phyloP scores from a whole-genome alignment of 768 basidiomycete genomes.

The Lentinula boryana region DNA sequence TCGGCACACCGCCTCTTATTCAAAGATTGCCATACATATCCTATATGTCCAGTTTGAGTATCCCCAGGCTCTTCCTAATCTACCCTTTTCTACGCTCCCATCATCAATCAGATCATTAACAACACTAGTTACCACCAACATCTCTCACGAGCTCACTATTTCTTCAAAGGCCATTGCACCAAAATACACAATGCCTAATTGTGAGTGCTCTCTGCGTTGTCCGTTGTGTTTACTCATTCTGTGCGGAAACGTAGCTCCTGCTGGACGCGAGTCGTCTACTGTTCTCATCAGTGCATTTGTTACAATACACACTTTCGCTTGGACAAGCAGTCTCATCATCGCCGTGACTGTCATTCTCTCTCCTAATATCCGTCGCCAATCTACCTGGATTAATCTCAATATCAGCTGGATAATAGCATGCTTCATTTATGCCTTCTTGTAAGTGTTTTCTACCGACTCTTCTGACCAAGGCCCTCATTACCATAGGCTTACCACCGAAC shows the following conservation, averaged over 20 bases:
- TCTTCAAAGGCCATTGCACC: not conserved
- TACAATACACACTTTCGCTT: constrained; percentile 8
- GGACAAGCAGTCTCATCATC: constrained; percentile 2
- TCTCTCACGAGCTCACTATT: not conserved
- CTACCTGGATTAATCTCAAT: constrained; percentile 12
- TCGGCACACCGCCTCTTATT: no score
- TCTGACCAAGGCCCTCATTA: not conserved
- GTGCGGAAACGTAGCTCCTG: not conserved
- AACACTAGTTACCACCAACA: no score
- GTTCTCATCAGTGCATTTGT: constrained; percentile 3
- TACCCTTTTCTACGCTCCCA: not conserved
- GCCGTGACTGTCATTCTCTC: constrained; percentile 3
- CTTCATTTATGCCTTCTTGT: constrained; percentile 7
- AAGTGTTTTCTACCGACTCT: not conserved
- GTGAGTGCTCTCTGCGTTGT: not conserved
- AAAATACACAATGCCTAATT: not conserved
- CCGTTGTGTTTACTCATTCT: not conserved
- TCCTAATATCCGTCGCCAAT: constrained; percentile 2
- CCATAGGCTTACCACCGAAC: constrained; percentile 7
- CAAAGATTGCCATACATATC: not conserved
- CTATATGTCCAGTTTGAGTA: not conserved
- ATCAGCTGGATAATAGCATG: constrained; percentile 11
- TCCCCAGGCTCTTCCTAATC: not conserved
- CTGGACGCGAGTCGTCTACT: not conserved
- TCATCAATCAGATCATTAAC: not conserved